Evolutionary conservation across 73 alveolate species (phyloP).

Genomic region (Halteria grandinella): DNA sequence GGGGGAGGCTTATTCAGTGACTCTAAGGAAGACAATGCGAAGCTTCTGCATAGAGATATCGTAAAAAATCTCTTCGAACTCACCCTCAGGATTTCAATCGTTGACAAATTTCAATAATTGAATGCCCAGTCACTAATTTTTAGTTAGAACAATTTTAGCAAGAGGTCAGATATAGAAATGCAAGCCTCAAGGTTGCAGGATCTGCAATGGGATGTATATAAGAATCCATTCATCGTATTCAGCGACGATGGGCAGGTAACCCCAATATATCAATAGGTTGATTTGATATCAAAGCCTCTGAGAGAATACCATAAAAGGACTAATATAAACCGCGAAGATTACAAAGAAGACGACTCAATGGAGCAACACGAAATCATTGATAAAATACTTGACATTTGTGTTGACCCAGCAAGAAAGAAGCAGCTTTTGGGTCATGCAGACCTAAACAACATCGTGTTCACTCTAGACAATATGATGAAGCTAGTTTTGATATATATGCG

Average conservation of each 20-base stretch:
- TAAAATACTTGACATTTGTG: conserved; percentile 40
- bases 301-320: conserved; percentile 15
- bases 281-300: neutral
- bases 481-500: conserved; percentile 56
- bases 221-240: conserved; percentile 35
- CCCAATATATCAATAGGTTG: conserved; percentile 1
- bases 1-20: neutral
- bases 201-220: conserved; percentile 34
- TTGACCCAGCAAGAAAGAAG: conserved; percentile 4
- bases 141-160: neutral
- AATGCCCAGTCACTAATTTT: neutral
- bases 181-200: conserved; percentile 25
- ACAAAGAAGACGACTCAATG: neutral
- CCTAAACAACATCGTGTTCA: conserved; percentile 18
- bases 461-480: conserved; percentile 35
- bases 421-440: neutral
- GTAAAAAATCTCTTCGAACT: neutral
- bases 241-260: conserved; percentile 30
- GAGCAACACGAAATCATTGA: conserved; percentile 16
- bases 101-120: conserved; percentile 10
- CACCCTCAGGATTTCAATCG: conserved; percentile 21
- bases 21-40: conserved; percentile 2
- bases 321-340: neutral
- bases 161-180: conserved; percentile 2
- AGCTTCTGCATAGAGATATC: conserved; percentile 17